These are phyloP conservation scores for Tetrahymena thermophila DNA, from an alignment of 73 alveolate species.

Conservation along the genomic window DNA sequence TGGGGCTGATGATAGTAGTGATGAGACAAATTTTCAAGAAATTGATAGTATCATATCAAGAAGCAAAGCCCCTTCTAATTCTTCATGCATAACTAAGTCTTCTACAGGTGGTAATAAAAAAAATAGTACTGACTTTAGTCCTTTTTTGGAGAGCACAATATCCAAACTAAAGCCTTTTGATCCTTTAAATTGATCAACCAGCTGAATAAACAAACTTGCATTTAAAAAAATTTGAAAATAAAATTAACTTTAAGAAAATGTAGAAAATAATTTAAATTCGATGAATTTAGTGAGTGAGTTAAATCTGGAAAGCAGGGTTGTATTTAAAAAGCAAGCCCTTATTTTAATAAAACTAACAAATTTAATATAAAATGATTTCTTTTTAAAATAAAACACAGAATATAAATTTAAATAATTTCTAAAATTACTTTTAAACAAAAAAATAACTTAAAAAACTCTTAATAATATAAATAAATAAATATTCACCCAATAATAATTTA, in stretches of 20 bases:
- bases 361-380: neutral
- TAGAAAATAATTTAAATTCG: too few relatives aligned
- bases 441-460: neutral
- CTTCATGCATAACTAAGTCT: neutral
- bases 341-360: neutral
- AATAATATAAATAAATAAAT: too few relatives aligned
- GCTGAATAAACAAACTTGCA: neutral
- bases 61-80: neutral
- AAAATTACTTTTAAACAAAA: neutral
- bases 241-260: neutral
- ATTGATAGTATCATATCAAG: neutral
- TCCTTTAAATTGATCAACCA: neutral
- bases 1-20: neutral
- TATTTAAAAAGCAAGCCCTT: too few relatives aligned
- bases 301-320: too few relatives aligned
- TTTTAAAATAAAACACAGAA: neutral
- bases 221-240: too few relatives aligned
- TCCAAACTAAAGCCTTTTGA: neutral
- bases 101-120: neutral
- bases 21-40: neutral
- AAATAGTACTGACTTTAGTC: neutral
- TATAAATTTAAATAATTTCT: neutral
- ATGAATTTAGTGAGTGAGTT: too few relatives aligned
- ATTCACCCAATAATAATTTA: neutral
- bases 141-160: neutral